phyloP scores from a whole-genome alignment of 495 filamentous ascomycete species.

The Diplogelasinospora grovesii region DNA sequence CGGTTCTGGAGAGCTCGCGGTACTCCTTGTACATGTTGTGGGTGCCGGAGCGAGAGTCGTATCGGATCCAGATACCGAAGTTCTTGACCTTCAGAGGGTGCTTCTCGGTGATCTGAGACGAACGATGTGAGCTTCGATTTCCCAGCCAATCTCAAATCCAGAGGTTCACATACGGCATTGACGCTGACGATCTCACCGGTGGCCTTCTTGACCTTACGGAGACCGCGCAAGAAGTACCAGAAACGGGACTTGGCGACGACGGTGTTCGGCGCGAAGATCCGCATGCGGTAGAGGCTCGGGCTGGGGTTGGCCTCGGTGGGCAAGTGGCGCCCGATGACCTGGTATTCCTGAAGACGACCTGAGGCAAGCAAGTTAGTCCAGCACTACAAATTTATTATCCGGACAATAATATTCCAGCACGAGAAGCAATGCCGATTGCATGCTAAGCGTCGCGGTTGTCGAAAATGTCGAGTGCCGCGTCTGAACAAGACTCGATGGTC shows the following conservation, averaged over 20 bases:
- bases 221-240: constrained; percentile 99
- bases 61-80: constrained; percentile 99
- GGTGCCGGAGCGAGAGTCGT: constrained; percentile 98
- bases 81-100: constrained; percentile 98
- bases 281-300: constrained; percentile 99
- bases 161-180: constrained; percentile 70
- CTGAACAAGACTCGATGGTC: too few relatives aligned
- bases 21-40: constrained; percentile 99
- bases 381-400: constrained; percentile 13
- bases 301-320: constrained; percentile 90
- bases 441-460: neutral
- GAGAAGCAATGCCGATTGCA: neutral
- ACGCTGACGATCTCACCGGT: constrained; percentile 97
- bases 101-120: constrained; percentile 86
- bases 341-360: constrained; percentile 99
- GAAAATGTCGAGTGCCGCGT: too few relatives aligned
- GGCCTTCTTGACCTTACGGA: constrained; percentile 99
- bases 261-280: constrained; percentile 95
- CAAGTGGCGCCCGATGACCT: constrained; percentile 99
- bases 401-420: neutral
- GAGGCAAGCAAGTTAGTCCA: too few relatives aligned
- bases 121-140: constrained; percentile 5
- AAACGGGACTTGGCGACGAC: constrained; percentile 98
- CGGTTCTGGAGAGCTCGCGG: constrained; percentile 91
- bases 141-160: constrained; percentile 2